A percentile compares a stretch with the other conserved stretches of the same genome.
Evolutionary conservation across 208 protist species (phyloP).

Genomic region (Acanthamoeba polyphaga): DNA sequence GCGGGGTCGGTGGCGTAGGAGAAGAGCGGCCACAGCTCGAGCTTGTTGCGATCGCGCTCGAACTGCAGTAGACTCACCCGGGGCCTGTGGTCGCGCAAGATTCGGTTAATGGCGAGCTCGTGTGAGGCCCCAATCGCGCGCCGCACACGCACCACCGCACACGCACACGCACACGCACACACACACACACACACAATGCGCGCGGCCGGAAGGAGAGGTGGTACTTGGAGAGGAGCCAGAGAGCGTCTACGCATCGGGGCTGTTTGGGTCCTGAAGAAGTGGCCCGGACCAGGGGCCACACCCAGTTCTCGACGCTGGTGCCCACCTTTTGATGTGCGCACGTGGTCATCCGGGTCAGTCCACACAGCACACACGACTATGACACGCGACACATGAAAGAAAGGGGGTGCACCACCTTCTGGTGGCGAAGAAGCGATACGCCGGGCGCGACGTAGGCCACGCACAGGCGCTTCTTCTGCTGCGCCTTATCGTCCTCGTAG

Average conservation of each 20-base stretch:
- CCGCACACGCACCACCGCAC: too few relatives aligned
- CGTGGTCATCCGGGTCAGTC: too few relatives aligned
- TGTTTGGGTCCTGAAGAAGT: background rate
- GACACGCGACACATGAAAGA: too few relatives aligned
- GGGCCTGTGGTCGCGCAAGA: background rate
- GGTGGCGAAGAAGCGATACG: background rate
- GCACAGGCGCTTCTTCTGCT: background rate
- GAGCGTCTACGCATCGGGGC: background rate
- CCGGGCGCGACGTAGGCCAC: conserved; percentile 18
- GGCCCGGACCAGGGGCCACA: background rate
- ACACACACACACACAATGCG: background rate
- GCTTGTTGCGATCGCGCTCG: background rate
- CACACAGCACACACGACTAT: too few relatives aligned
- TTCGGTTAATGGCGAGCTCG: too few relatives aligned
- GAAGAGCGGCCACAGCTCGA: conserved; percentile 31
- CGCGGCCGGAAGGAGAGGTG: background rate
- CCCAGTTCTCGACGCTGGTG: conserved; percentile 5
- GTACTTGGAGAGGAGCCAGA: conserved; percentile 35
- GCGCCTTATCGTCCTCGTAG: background rate
- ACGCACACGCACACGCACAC: too few relatives aligned
- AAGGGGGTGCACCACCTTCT: background rate
- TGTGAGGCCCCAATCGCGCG: too few relatives aligned
- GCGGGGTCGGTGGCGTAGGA: conserved; percentile 14
- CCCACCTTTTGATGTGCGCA: background rate
- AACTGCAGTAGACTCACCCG: background rate